Conservation (phyloP, 352 stramenopile genomes). For the Phytopythium helicoides region DNA sequence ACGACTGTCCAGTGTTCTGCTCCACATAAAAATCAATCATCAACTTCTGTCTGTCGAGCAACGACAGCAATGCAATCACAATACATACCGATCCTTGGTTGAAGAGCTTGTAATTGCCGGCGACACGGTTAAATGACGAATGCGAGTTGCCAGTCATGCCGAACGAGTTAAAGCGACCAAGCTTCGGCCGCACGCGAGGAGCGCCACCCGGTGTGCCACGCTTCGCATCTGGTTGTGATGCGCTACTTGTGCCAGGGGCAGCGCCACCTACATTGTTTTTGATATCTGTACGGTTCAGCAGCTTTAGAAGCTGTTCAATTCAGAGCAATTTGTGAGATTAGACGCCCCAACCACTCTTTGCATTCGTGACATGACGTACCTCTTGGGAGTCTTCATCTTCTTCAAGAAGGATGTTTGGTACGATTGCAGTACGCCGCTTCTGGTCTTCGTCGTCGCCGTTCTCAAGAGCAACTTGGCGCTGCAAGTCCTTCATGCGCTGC, state of each 20-base stretch:
- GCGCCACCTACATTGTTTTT: conserved; percentile 2
- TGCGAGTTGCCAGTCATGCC: conserved; percentile 36
- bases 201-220: conserved; percentile 5
- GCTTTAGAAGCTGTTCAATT: conserved; percentile 38
- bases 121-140: conserved; percentile 64
- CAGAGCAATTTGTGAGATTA: conserved; percentile 4
- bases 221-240: not conserved
- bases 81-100: conserved; percentile 54
- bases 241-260: not conserved
- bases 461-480: conserved; percentile 56
- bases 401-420: conserved; percentile 67
- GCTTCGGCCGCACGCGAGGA: conserved; percentile 19
- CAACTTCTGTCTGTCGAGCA: too few relatives aligned
- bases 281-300: conserved; percentile 61
- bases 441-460: conserved; percentile 29
- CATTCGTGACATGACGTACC: conserved; percentile 14
- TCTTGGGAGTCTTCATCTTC: conserved; percentile 82
- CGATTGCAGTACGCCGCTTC: conserved; percentile 11
- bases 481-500: conserved; percentile 82
- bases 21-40: not conserved
- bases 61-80: not conserved
- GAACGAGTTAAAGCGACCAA: conserved; percentile 59
- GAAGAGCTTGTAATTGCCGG: conserved; percentile 74
- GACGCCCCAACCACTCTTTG: not conserved
- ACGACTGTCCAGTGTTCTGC: conserved; percentile 15